These are phyloP conservation scores for Candida palmyrensis DNA, from an alignment of 805 yeast species.

Conservation along the genomic window DNA sequence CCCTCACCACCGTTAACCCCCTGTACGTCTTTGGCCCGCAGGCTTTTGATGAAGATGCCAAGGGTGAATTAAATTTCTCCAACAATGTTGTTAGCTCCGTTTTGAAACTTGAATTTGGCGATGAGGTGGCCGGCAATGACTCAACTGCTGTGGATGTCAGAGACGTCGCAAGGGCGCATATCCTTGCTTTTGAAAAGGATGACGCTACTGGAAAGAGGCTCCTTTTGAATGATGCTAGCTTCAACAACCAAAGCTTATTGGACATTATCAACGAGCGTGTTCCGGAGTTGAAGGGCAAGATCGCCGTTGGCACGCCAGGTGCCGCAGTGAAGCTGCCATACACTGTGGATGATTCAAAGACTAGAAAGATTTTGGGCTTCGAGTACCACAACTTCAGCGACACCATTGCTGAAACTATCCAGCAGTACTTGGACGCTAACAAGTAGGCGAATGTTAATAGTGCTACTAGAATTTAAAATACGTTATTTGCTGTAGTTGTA, in stretches of 20 bases:
- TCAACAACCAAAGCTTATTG: conserved; percentile 26
- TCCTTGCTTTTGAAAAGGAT: conserved; percentile 25
- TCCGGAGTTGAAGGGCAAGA: conserved; percentile 22
- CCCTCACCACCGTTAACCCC: conserved; percentile 27
- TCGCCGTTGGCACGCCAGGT: conserved; percentile 26
- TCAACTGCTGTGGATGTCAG: conserved; percentile 13
- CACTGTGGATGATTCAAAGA: conserved; percentile 16
- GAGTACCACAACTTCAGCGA: conserved; percentile 33
- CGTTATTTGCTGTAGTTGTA: too few species aligned
- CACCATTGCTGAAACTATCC: conserved; percentile 37
- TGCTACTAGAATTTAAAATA: too few species aligned
- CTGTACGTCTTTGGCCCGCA: conserved; percentile 21
- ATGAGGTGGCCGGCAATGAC: conserved; percentile 10
- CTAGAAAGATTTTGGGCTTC: conserved; percentile 33
- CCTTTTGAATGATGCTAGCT: conserved; percentile 27
- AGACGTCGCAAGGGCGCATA: conserved; percentile 27
- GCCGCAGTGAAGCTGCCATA: too few species aligned
- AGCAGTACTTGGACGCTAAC: conserved; percentile 36
- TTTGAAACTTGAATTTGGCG: conserved; percentile 12
- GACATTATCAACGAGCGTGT: conserved; percentile 24
- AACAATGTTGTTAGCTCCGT: conserved; percentile 19
- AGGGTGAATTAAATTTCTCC: conserved; percentile 18
- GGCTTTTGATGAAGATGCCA: conserved; percentile 8
- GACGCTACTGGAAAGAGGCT: conserved; percentile 22
- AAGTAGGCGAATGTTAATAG: too few species aligned